These are phyloP conservation scores for Solanum arcanum DNA, from an alignment of 257 asterid species.

Conservation along the genomic window DNA sequence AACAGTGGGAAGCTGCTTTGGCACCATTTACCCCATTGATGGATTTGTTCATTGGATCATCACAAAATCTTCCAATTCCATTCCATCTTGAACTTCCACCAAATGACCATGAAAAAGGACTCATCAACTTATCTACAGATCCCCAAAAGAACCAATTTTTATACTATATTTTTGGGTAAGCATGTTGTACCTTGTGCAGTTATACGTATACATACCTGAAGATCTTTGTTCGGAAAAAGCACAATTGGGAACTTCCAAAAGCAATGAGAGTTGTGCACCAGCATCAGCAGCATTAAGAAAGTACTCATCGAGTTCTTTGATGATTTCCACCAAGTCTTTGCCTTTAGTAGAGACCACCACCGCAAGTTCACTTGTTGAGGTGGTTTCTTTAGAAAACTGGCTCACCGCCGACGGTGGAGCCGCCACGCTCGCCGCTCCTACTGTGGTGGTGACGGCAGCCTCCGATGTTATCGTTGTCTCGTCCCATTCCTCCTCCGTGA, in stretches of 20 bases:
- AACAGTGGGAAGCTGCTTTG: constrained; percentile 51
- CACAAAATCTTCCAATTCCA: constrained; percentile 73
- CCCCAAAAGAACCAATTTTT: not conserved
- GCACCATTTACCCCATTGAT: constrained; percentile 14
- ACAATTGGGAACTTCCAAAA: constrained; percentile 69
- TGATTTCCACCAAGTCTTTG: constrained; percentile 75
- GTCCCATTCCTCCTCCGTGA: constrained; percentile 73
- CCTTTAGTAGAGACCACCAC: constrained; percentile 72
- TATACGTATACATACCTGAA: constrained; percentile 25
- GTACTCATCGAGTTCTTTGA: constrained; percentile 76
- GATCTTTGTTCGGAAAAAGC: constrained; percentile 49
- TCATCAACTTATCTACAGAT: constrained; percentile 36
- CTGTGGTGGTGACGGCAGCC: constrained; percentile 41
- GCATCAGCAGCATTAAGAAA: constrained; percentile 84
- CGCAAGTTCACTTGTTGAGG: constrained; percentile 53
- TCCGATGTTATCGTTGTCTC: constrained; percentile 46
- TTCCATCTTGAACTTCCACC: constrained; percentile 81
- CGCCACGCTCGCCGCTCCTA: constrained; percentile 38
- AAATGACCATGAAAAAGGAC: constrained; percentile 58
- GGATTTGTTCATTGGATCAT: constrained; percentile 38
- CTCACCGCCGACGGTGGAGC: constrained; percentile 54
- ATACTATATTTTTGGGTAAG: not conserved
- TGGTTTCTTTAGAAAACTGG: constrained; percentile 31
- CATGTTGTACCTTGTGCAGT: not conserved
- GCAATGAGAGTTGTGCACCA: constrained; percentile 59